These are phyloP conservation scores for Arthrinium puccinioides DNA, from an alignment of 2,329 filamentous ascomycete genomes.

Conservation along the genomic window DNA sequence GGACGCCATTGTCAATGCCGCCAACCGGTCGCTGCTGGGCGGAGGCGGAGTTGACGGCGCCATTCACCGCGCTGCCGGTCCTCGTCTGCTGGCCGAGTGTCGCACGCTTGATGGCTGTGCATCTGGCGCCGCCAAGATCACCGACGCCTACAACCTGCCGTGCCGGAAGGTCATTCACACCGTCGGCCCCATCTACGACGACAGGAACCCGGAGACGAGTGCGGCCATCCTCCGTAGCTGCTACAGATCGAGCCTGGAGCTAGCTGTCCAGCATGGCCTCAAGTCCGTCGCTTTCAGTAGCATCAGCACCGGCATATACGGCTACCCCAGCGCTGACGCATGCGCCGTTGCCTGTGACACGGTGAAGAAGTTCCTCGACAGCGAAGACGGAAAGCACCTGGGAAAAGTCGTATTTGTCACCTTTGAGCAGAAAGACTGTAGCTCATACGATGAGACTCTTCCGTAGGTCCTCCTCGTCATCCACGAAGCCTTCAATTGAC, in stretches of 20 bases:
- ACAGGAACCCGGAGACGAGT: conserved; percentile 28
- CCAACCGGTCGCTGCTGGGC: conserved; percentile 70
- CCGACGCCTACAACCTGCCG: conserved; percentile 67
- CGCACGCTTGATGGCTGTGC: conserved; percentile 60
- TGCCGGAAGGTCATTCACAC: conserved; percentile 79
- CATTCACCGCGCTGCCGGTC: conserved; percentile 79
- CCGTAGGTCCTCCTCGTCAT: conserved; percentile 54
- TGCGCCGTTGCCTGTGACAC: conserved; percentile 61
- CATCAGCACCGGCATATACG: conserved; percentile 85
- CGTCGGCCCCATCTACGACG: conserved; percentile 73
- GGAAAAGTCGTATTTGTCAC: conserved; percentile 78
- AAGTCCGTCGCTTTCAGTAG: conserved; percentile 74
- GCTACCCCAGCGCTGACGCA: conserved; percentile 70
- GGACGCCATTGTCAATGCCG: conserved; percentile 89
- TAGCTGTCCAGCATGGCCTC: conserved; percentile 62
- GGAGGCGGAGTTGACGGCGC: conserved; percentile 89
- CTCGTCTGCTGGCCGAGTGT: conserved; percentile 62
- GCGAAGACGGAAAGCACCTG: conserved; percentile 40
- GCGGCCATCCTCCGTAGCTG: conserved; percentile 48
- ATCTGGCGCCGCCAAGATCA: conserved; percentile 79
- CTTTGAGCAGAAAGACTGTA: conserved; percentile 71
- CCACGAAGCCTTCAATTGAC: not conserved
- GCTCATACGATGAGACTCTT: conserved; percentile 61
- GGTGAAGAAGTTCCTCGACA: conserved; percentile 48
- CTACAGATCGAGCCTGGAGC: conserved; percentile 63